phyloP scores from a whole-genome alignment of 208 protist genomes.

The Wallacemonas sp. region DNA sequence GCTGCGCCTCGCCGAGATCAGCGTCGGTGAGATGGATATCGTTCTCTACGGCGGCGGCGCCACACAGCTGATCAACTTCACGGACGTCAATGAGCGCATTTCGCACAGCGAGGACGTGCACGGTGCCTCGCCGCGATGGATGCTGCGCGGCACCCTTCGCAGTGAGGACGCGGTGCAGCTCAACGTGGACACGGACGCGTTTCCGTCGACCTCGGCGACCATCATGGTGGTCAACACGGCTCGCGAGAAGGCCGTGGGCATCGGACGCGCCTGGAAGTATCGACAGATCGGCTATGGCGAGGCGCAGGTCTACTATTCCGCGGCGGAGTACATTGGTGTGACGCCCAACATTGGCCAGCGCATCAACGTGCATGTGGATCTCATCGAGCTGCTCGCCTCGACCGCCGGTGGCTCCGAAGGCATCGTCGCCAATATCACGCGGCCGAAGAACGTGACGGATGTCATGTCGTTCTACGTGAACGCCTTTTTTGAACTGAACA shows the following conservation, averaged over 20 bases:
- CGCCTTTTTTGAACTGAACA: constrained; percentile 50
- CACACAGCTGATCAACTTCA: constrained; percentile 59
- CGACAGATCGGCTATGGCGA: constrained; percentile 80
- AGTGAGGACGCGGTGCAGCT: constrained; percentile 20
- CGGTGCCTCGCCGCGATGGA: constrained; percentile 66
- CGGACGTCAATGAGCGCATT: constrained; percentile 28
- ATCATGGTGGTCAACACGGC: constrained; percentile 77
- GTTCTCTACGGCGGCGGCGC: constrained; percentile 34
- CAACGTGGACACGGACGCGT: neutral
- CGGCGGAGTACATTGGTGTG: constrained; percentile 68
- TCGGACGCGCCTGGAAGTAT: constrained; percentile 89
- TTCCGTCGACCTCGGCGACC: constrained; percentile 31
- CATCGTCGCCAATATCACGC: constrained; percentile 26
- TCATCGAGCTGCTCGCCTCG: constrained; percentile 4
- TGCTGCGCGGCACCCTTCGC: constrained; percentile 34
- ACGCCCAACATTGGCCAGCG: constrained; percentile 61
- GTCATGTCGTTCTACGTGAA: constrained; percentile 22
- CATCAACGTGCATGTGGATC: constrained; percentile 44
- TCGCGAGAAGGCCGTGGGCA: constrained; percentile 55
- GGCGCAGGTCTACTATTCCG: constrained; percentile 68
- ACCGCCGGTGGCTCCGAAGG: neutral
- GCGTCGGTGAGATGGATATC: constrained; percentile 72
- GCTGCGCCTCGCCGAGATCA: constrained; percentile 71
- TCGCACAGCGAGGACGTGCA: constrained; percentile 23
- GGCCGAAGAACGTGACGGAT: constrained; percentile 27